These are phyloP conservation scores for Fusarium sp. DNA, from an alignment of 2,329 filamentous ascomycete genomes.

Conservation along the genomic window DNA sequence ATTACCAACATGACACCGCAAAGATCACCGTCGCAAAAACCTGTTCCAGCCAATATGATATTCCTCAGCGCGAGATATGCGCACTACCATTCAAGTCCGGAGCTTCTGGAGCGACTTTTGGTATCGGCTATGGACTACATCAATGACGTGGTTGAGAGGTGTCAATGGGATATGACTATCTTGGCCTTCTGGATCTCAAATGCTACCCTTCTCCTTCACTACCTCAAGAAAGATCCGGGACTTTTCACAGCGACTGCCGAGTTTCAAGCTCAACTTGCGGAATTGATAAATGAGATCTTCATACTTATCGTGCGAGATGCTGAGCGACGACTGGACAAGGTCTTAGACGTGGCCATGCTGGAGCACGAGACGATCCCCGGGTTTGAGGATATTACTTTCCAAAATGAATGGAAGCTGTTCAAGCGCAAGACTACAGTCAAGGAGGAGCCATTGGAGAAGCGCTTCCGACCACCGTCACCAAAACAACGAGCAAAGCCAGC, in stretches of 20 bases:
- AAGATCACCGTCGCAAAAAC: constrained; percentile 95
- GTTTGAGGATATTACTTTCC: constrained; percentile 95
- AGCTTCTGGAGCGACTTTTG: constrained; percentile 84
- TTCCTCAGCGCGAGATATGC: constrained; percentile 96
- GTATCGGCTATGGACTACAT: constrained; percentile 94
- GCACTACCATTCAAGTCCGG: constrained; percentile 91
- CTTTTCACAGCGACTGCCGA: constrained; percentile 83
- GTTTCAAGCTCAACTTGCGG: constrained; percentile 92
- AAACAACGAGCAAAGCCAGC: constrained; percentile 92
- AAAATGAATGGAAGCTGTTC: constrained; percentile 98
- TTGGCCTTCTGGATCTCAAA: constrained; percentile 99
- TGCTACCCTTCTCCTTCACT: constrained; percentile 92
- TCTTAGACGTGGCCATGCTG: constrained; percentile 91
- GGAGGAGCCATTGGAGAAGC: constrained; percentile 89
- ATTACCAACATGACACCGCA: constrained; percentile 99
- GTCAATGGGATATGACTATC: constrained; percentile 99
- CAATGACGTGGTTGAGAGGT: constrained; percentile 92
- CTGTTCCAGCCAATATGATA: constrained; percentile 95
- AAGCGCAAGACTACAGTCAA: constrained; percentile 91
- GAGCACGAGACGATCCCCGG: constrained; percentile 98
- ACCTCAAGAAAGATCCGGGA: constrained; percentile 92
- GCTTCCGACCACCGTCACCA: constrained; percentile 91
- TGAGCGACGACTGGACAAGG: constrained; percentile 95
- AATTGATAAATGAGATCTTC: constrained; percentile 98
- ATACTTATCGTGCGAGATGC: constrained; percentile 97